Percentiles rank a stretch among this genome's conserved stretches.
Evolutionary conservation across 352 stramenopile species (phyloP).

Genomic region (Globisporangium emineosum): DNA sequence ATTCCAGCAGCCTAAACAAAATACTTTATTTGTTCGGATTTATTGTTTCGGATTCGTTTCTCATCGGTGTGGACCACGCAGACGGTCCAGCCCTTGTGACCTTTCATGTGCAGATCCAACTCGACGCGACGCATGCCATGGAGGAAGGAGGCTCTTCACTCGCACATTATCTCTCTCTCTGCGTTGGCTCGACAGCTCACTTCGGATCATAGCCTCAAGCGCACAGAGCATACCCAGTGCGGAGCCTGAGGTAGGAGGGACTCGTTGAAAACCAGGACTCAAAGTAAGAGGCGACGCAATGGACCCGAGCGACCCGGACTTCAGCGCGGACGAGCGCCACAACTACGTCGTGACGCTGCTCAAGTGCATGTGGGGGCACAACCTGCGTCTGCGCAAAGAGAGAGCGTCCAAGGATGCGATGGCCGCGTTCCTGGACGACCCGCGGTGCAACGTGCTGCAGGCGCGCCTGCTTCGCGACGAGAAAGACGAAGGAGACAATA

Average conservation of each 20-base stretch:
- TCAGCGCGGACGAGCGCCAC: slow-evolving; percentile 40
- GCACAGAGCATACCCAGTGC: background rate
- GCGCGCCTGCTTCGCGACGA: slow-evolving; percentile 25
- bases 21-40: too few species aligned
- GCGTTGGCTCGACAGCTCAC: background rate
- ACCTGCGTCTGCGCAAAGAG: slow-evolving; percentile 31
- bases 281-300: slow-evolving; percentile 6
- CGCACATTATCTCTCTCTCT: background rate
- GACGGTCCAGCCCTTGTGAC: too few species aligned
- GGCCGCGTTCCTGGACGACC: slow-evolving; percentile 67
- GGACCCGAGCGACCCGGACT: slow-evolving; percentile 34
- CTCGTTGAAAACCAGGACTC: too few species aligned
- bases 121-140: background rate
- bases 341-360: slow-evolving; percentile 63
- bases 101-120: background rate
- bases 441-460: slow-evolving; percentile 55
- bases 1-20: too few species aligned
- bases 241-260: background rate
- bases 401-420: slow-evolving; percentile 51
- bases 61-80: too few species aligned
- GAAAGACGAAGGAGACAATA: slow-evolving; percentile 19
- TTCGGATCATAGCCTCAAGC: background rate
- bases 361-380: slow-evolving; percentile 53
- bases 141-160: background rate
- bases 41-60: too few species aligned